Base-by-base conservation (phyloP, 352 stramenopile genomes). In the Thalassiosira livingstoniorum region DNA sequence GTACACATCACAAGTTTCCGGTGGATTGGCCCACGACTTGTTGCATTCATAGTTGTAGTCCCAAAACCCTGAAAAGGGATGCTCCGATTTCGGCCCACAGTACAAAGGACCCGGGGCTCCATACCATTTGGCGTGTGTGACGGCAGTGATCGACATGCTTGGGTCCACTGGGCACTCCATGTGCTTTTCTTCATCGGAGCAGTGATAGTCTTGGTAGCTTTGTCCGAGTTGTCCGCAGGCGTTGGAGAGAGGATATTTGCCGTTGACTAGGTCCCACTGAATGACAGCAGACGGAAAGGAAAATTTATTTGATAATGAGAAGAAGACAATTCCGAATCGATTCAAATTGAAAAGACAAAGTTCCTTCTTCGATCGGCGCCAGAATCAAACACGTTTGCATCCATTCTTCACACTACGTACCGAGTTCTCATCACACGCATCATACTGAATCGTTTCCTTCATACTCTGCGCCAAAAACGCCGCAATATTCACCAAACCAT, bases 141-240 rank as follows among this genome's bases (percentile, higher is more conserved):
- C 82, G 29, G 82, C 82, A 15, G 63, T 86, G 32, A 89, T 87
- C 15, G 64, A 51, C 82, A 91, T 91, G 7, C 87, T 58, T 1
- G 42, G 55, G 23, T 90, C 80, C 5, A 90, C 78, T 1, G 62
- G 35, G 68, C 85, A 91, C 53, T 85, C 78, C 85, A 91, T 91
- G 32, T 88, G 75, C 31, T 64, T 42, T 37, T 91, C 86, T 25
- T 70, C 67, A 7, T 68, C 82, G 25, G 68, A 64, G 58, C 86
- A 91, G 21, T 80, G 70, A 57, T 91, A 89, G 60, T 89, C 82
- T 68, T 91, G 82, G 62, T 91, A 91, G 21, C 42, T 78, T 51
- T 87, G 73, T 4, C 37, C 31, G 7, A 81, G 51, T 57, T 18
- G 42, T 51, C 10, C 42, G 18, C 10, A 51, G 18, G 18, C 42